phyloP scores from a whole-genome alignment of 1,284 basidiomycete genomes.

The Trametes polyzona region DNA sequence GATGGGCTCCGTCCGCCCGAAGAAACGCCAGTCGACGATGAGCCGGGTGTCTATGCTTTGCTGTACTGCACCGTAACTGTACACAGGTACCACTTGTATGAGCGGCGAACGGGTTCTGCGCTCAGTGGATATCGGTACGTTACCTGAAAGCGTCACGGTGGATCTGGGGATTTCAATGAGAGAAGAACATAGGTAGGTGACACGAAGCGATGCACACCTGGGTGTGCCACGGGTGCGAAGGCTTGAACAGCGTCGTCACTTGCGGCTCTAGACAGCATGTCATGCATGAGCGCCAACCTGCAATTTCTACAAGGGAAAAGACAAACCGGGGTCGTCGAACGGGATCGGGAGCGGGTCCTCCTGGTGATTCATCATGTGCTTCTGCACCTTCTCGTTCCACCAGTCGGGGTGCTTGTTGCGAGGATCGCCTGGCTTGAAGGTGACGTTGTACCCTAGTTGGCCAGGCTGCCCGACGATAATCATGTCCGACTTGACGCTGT shows the following conservation, averaged over 20 bases:
- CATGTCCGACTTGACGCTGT: conserved; percentile 2
- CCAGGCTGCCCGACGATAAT: neutral
- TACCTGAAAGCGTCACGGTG: conserved; percentile 14
- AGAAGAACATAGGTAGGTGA: neutral
- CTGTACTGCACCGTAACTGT: conserved; percentile 34
- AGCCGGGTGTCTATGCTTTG: conserved; percentile 28
- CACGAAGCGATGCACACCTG: conserved; percentile 17
- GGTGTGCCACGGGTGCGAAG: conserved; percentile 36
- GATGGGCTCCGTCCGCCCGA: conserved; percentile 34
- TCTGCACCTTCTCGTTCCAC: conserved; percentile 40
- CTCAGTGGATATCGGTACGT: neutral
- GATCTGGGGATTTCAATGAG: conserved; percentile 2
- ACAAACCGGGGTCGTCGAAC: conserved; percentile 31
- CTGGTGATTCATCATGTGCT: conserved; percentile 36
- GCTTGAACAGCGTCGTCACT: conserved; percentile 31
- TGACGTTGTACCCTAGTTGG: conserved; percentile 12
- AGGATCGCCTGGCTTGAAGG: conserved; percentile 3
- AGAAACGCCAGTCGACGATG: conserved; percentile 34
- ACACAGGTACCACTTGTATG: no score
- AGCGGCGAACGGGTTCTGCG: no score
- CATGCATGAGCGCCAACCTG: neutral
- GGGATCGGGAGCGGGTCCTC: conserved; percentile 32
- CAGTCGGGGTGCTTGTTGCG: conserved; percentile 18
- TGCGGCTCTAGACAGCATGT: conserved; percentile 32
- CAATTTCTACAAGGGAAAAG: no score